Conservation (phyloP, 805 yeast genomes). For the Lipomyces spencermartinsiae region DNA sequence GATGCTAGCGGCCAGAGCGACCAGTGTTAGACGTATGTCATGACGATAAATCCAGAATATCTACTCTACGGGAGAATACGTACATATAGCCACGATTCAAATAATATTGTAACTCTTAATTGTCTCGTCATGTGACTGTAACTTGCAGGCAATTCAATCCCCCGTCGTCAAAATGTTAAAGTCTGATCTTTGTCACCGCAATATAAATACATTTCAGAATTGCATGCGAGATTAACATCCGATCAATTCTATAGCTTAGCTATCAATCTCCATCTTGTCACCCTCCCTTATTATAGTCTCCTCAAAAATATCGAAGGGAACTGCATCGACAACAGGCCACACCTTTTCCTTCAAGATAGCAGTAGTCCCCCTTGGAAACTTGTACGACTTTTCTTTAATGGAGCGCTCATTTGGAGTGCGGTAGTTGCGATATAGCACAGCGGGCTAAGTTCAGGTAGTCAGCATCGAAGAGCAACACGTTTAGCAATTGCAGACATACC, state of each 20-base stretch:
- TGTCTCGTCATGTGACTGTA: too few species aligned
- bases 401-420: conserved; percentile 89
- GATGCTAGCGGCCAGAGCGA: too few species aligned
- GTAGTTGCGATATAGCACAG: conserved; percentile 82
- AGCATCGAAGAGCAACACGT: neutral
- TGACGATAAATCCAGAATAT: too few species aligned
- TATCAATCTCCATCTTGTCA: conserved; percentile 35
- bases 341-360: conserved; percentile 76
- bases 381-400: conserved; percentile 79
- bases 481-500: conserved; percentile 50
- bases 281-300: conserved; percentile 32
- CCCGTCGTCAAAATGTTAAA: neutral
- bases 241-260: conserved; percentile 7
- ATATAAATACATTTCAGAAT: neutral
- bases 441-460: conserved; percentile 48
- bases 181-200: neutral
- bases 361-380: conserved; percentile 92
- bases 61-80: too few species aligned
- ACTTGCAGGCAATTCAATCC: neutral
- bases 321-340: conserved; percentile 68
- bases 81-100: too few species aligned
- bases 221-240: neutral
- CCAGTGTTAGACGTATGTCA: too few species aligned
- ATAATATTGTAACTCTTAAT: too few species aligned
- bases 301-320: conserved; percentile 32